Conservation (phyloP, 352 stramenopile genomes). For the Globisporangium abappressorium region DNA sequence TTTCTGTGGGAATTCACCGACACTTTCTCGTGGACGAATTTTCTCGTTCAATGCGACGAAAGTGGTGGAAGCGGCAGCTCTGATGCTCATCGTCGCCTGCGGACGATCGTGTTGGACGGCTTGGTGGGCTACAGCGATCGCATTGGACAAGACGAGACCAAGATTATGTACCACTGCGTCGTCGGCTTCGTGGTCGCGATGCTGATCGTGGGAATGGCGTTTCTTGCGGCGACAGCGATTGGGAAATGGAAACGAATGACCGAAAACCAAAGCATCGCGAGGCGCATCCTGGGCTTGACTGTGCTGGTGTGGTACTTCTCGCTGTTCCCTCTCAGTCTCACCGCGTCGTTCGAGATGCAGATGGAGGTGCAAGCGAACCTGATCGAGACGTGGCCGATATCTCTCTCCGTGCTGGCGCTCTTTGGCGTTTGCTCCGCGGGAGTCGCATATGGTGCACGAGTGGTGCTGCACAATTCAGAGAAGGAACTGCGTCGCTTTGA, state of each 20-base stretch:
- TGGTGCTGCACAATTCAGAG: conserved; percentile 22
- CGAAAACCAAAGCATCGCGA: conserved; percentile 18
- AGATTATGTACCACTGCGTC: conserved; percentile 27
- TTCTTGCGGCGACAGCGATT: conserved; percentile 14
- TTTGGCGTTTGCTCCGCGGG: conserved; percentile 23
- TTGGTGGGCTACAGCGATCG: conserved; percentile 31
- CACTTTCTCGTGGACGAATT: conserved; percentile 45
- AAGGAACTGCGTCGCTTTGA: conserved; percentile 25
- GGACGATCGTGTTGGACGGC: conserved; percentile 18
- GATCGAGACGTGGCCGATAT: conserved; percentile 17
- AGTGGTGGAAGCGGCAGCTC: neutral
- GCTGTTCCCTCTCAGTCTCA: conserved; percentile 37
- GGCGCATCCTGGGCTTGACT: conserved; percentile 31
- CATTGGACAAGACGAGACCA: conserved; percentile 24
- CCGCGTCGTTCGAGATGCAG: conserved; percentile 32
- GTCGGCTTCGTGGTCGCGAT: conserved; percentile 25
- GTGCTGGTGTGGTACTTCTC: conserved; percentile 41
- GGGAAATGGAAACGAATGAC: conserved; percentile 5
- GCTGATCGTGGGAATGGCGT: conserved; percentile 18
- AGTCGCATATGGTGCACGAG: conserved; percentile 16
- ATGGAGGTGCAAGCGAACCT: conserved; percentile 21
- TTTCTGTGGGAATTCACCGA: conserved; percentile 39
- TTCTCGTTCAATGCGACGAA: conserved; percentile 29
- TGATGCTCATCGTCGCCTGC: conserved; percentile 18
- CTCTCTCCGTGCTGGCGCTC: conserved; percentile 23